A percentile compares a stretch with the other conserved stretches of the same genome.
Evolutionary conservation across 306 rosid genomes (phyloP).

Genomic region (Canavalia gladiata): DNA sequence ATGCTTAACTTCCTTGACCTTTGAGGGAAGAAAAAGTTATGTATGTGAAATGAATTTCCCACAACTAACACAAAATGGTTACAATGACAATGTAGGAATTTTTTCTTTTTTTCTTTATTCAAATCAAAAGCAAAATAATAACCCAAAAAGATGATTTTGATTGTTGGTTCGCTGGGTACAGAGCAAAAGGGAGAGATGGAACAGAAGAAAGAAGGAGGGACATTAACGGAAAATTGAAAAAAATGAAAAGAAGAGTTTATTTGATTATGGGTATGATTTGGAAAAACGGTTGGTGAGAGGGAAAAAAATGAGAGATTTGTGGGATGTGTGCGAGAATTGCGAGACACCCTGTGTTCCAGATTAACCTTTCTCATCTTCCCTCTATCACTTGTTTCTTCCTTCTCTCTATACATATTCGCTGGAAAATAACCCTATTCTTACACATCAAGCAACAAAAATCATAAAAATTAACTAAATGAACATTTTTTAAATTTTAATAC

Average conservation of each 20-base stretch:
- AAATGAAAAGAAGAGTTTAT: background rate
- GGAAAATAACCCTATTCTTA: background rate
- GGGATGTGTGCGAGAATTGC: conserved; percentile 44
- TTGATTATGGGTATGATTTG: conserved; percentile 44
- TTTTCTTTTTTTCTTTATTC: background rate
- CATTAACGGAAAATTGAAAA: conserved; percentile 47
- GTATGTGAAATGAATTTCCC: conserved; percentile 29
- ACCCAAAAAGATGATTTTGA: background rate
- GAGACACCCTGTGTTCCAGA: conserved; percentile 32
- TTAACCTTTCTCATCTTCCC: background rate
- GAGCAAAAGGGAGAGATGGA: conserved; percentile 31
- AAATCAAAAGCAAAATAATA: conserved; percentile 28
- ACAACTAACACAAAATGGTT: conserved; percentile 16
- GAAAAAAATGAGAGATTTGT: conserved; percentile 23
- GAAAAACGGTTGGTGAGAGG: conserved; percentile 39
- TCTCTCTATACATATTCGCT: background rate
- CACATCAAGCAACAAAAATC: conserved; percentile 27
- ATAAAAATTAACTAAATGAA: background rate
- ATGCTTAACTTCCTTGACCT: background rate
- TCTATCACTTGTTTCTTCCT: background rate
- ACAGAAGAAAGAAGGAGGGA: conserved; percentile 39
- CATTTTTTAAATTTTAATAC: background rate
- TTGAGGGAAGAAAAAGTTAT: conserved; percentile 1
- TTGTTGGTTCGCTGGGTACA: conserved; percentile 33
- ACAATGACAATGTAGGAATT: conserved; percentile 31